Base-by-base conservation (phyloP, 345 rosid species). In the Dipteronia dyeriana region DNA sequence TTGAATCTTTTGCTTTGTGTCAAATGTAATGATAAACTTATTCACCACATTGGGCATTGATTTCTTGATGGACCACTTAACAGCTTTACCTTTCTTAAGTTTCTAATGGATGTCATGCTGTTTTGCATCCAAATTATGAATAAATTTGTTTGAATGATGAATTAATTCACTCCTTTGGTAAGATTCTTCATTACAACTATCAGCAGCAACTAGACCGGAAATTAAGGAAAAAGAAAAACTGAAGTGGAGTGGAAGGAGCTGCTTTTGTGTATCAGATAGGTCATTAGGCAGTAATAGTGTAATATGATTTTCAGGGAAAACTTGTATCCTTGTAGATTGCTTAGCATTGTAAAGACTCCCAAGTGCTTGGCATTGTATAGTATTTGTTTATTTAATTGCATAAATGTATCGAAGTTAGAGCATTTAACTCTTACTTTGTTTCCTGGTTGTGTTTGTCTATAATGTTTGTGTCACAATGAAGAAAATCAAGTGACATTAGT, bases 221-320 rank as follows among this genome's bases (percentile, higher is more conserved):
- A 38, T 19, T 38, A 38, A 22, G 9, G 25, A 45, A 66, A 62
- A 66, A 66, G 20, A 45, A 17, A 17, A 66, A 66, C 9, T 66
- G 51, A 13, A 67, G 71, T 16, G 51, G 23, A 67, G 53, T 41
- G 71, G 71, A 67, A 67, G 53, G 19, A 67, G 49, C 22, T 43
- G 9, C 31, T n/a, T 7, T 22, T 67, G 23, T 5, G 17, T 67
- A n/a, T 12, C 39, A 19, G 41, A 66, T 66, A 66, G 69, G 47
- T 66, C 43, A 4, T 64, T 2, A 26, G 41, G 68, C 38, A 2
- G 41, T 64, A 29, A 26, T 26, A 26, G 26, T 26, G 26, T 26
- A 26, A 29, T 14, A 16, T 3, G 43, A 2, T 31, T 34, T 34
- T 17, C 9, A 34, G n/a, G 41, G 47, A 34, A 34, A 26, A 6